A percentile compares a stretch with the other conserved stretches of the same genome.
Evolutionary conservation across 1,139 yeast genomes (phyloP).

Genomic region (Lodderomyces oxycetoniae): DNA sequence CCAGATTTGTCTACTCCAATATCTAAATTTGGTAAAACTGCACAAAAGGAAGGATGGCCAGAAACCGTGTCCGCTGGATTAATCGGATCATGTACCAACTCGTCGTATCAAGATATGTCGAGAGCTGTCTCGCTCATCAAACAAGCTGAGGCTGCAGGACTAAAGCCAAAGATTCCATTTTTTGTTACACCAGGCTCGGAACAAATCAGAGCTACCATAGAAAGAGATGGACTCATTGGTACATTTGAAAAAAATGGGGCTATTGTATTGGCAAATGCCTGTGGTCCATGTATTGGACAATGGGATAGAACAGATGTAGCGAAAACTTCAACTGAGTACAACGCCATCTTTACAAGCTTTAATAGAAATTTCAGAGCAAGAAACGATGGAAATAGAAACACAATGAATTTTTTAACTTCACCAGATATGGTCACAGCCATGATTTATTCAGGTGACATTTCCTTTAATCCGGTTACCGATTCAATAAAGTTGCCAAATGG

Average conservation of each 20-base stretch:
- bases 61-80: constrained; percentile 77
- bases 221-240: constrained; percentile 83
- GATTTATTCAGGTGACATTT: constrained; percentile 88
- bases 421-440: constrained; percentile 97
- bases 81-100: constrained; percentile 97
- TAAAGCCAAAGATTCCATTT: constrained; percentile 88
- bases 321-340: constrained; percentile 59
- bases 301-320: constrained; percentile 81
- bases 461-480: constrained; percentile 84
- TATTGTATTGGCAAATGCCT: constrained; percentile 88
- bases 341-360: constrained; percentile 91
- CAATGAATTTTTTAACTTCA: constrained; percentile 93
- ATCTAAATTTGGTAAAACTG: constrained; percentile 60
- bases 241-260: constrained; percentile 85
- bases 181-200: constrained; percentile 98
- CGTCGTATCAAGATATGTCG: constrained; percentile 96
- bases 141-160: constrained; percentile 81
- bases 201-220: constrained; percentile 95
- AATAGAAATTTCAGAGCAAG: constrained; percentile 96
- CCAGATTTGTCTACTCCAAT: constrained; percentile 91
- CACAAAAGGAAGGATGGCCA: constrained; percentile 77
- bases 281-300: constrained; percentile 99
- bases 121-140: constrained; percentile 83
- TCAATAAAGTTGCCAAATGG: constrained; percentile 64
- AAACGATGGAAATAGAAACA: constrained; percentile 95